Conservation (phyloP, 2,329 filamentous ascomycete species). For the Talaromyces sp. region DNA sequence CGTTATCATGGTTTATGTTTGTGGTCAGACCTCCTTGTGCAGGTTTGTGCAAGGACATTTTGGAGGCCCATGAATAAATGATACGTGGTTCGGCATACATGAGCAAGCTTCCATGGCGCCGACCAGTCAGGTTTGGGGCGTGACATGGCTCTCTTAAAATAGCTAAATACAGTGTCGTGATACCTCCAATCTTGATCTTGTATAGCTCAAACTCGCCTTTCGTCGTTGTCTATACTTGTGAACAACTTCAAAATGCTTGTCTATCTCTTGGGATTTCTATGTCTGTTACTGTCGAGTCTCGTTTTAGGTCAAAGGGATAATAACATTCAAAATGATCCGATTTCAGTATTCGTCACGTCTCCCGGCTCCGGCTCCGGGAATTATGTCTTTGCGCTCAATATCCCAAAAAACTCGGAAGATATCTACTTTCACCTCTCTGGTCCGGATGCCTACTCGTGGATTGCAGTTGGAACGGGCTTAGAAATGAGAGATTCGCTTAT, state of each 20-base stretch:
- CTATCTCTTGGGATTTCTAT: not conserved
- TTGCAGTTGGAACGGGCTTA: constrained; percentile 23
- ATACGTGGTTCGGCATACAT: not conserved
- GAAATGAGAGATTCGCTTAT: constrained; percentile 24
- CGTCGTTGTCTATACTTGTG: not conserved
- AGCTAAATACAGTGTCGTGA: not conserved
- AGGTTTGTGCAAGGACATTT: not conserved
- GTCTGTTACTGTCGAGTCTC: not conserved
- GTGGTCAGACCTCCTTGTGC: not conserved
- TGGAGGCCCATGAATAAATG: too few species aligned
- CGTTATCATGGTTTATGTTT: not conserved
- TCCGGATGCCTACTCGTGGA: constrained; percentile 25
- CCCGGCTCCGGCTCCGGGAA: constrained; percentile 17
- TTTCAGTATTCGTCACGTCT: constrained; percentile 21
- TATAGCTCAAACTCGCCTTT: too few species aligned
- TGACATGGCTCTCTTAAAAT: not conserved
- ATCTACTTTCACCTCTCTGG: constrained; percentile 27
- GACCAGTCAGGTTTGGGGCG: not conserved
- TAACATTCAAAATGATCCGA: not conserved
- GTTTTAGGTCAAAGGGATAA: not conserved
- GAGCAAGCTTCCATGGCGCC: not conserved
- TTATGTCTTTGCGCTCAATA: constrained; percentile 26
- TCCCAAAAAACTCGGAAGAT: constrained; percentile 24
- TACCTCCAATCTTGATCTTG: not conserved
- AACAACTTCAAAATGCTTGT: not conserved